Percentiles rank a stretch among this genome's conserved stretches.
Conservation (phyloP, 192 early-diverging fungal genomes). For the Entrophospora sp. region DNA sequence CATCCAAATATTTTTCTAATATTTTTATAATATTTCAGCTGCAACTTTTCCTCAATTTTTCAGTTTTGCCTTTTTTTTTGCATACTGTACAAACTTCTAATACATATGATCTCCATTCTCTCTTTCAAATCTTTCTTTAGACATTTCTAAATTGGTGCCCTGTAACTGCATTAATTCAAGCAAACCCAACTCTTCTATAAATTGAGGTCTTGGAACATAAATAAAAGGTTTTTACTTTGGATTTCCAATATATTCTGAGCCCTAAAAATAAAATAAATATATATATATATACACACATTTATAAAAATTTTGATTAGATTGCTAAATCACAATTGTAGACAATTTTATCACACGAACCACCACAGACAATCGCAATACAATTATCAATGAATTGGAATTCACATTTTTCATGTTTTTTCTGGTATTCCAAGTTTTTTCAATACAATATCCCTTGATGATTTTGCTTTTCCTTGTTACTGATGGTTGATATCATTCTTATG, state of each 20-base stretch:
- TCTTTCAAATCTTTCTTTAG: constrained; percentile 47
- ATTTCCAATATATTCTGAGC: constrained; percentile 54
- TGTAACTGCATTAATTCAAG: constrained; percentile 46
- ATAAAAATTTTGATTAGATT: background rate
- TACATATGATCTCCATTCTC: constrained; percentile 42
- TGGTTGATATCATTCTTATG: too few species aligned
- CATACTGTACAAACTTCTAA: constrained; percentile 25
- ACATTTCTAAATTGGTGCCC: constrained; percentile 44
- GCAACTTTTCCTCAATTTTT: constrained; percentile 39
- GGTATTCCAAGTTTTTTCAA: constrained; percentile 38
- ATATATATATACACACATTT: background rate
- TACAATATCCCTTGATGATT: constrained; percentile 33
- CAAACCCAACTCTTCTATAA: constrained; percentile 50
- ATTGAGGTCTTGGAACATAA: constrained; percentile 52
- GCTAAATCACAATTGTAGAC: constrained; percentile 44
- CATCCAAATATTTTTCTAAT: constrained; percentile 29
- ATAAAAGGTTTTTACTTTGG: constrained; percentile 45
- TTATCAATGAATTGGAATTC: constrained; percentile 38
- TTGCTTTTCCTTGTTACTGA: constrained; percentile 43
- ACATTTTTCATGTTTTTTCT: constrained; percentile 35
- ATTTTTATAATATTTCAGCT: constrained; percentile 19
- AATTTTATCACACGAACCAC: constrained; percentile 22
- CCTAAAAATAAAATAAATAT: background rate
- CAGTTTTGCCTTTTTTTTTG: constrained; percentile 17
- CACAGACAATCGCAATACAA: constrained; percentile 55